Evolutionary conservation across 2,329 filamentous ascomycete species (phyloP).

Genomic region (Epichloe amarillans): DNA sequence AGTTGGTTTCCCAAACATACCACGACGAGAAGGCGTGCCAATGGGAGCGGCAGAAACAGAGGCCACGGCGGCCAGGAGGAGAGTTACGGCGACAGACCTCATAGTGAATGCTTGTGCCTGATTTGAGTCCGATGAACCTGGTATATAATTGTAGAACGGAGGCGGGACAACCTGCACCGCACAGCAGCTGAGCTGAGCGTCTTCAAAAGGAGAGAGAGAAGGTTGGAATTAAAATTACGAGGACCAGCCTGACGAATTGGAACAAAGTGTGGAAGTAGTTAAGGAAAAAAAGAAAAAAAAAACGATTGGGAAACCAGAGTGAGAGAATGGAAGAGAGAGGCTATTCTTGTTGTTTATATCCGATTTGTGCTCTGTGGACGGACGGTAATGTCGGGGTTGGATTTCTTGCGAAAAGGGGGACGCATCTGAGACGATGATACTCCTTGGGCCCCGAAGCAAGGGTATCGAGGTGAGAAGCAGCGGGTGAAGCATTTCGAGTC

Average conservation of each 20-base stretch:
- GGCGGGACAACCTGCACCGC: not conserved
- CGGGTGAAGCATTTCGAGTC: too few relatives aligned
- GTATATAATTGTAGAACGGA: too few relatives aligned
- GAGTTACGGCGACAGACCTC: constrained; percentile 1
- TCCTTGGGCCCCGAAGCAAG: not conserved
- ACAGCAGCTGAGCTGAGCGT: not conserved
- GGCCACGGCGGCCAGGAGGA: not conserved
- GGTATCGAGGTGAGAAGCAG: too few relatives aligned
- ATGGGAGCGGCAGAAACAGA: constrained; percentile 1
- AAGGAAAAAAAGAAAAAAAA: too few relatives aligned
- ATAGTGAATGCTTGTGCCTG: not conserved
- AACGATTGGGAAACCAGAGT: not conserved
- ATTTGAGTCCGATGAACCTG: too few relatives aligned
- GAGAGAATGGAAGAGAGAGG: not conserved
- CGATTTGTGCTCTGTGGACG: not conserved
- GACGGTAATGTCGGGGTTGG: not conserved
- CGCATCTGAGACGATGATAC: not conserved
- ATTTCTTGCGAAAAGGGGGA: not conserved
- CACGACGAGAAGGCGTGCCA: not conserved
- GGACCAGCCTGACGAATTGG: not conserved
- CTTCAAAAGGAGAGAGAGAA: not conserved
- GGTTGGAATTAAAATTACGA: not conserved
- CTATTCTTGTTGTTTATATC: not conserved
- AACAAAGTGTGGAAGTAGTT: not conserved
- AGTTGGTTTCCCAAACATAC: not conserved